Percentiles rank a stretch among this genome's conserved stretches.
Evolutionary conservation across 495 filamentous ascomycete species (phyloP).

Genomic region (Tetracladium setigerum): DNA sequence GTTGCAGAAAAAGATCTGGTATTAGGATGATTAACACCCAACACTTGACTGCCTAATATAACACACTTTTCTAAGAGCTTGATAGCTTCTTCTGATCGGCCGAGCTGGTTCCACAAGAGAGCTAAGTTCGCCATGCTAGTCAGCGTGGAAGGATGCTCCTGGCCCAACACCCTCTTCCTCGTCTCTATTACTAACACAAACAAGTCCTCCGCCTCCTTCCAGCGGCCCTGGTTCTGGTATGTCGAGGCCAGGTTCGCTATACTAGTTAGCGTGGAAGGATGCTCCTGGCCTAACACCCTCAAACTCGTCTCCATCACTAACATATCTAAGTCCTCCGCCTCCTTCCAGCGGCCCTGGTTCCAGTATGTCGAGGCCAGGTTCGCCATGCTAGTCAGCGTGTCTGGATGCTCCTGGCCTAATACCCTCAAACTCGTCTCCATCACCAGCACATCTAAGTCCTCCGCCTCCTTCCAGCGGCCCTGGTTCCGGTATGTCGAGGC

Average conservation of each 20-base stretch:
- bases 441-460: conserved; percentile 5
- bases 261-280: conserved; percentile 23
- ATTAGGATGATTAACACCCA: too few relatives aligned
- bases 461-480: conserved; percentile 19
- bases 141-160: conserved; percentile 3
- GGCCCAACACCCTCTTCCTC: not conserved
- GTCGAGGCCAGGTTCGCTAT: conserved; percentile 25
- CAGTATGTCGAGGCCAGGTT: conserved; percentile 4
- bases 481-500: conserved; percentile 18
- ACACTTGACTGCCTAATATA: too few relatives aligned
- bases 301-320: conserved; percentile 1
- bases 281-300: conserved; percentile 5
- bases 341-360: conserved; percentile 16
- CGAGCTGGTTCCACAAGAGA: too few relatives aligned
- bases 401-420: conserved; percentile 5
- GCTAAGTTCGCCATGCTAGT: conserved; percentile 21
- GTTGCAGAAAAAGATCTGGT: too few relatives aligned
- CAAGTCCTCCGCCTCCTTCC: conserved; percentile 17
- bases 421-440: not conserved
- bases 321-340: conserved; percentile 4
- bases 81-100: too few relatives aligned
- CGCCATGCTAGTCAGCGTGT: conserved; percentile 3
- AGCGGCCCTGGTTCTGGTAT: conserved; percentile 21
- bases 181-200: conserved; percentile 7
- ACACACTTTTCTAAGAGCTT: too few relatives aligned